These are phyloP conservation scores for Diaporthe amygdali DNA, from an alignment of 2,329 filamentous ascomycete species.

Conservation along the genomic window DNA sequence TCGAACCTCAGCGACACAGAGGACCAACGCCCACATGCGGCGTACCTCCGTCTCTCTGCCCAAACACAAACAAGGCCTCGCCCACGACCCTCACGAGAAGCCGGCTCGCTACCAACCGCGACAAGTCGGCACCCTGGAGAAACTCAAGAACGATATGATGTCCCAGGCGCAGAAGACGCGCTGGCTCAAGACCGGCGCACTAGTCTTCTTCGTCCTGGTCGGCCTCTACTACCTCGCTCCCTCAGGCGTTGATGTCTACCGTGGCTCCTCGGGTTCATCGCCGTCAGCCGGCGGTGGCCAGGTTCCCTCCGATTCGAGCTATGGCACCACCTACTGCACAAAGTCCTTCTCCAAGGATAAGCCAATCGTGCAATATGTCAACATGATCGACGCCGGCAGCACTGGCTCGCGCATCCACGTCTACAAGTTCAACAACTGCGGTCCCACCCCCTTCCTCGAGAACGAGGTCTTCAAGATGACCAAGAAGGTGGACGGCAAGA, in stretches of 20 bases:
- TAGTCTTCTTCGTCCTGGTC: slow-evolving; percentile 63
- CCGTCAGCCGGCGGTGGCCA: slow-evolving; percentile 49
- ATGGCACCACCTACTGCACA: slow-evolving; percentile 76
- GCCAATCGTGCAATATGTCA: slow-evolving; percentile 93
- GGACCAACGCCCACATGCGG: slow-evolving; percentile 54
- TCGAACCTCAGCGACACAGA: slow-evolving; percentile 13
- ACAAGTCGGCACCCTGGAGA: slow-evolving; percentile 55
- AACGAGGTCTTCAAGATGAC: slow-evolving; percentile 94
- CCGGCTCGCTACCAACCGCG: slow-evolving; percentile 62
- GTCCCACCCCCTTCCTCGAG: slow-evolving; percentile 91
- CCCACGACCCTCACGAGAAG: slow-evolving; percentile 69
- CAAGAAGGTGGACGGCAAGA: slow-evolving; percentile 74
- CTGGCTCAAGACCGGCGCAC: slow-evolving; percentile 69
- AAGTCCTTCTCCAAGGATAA: slow-evolving; percentile 86
- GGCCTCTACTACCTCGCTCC: slow-evolving; percentile 70
- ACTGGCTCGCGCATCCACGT: slow-evolving; percentile 98
- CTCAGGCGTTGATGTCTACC: slow-evolving; percentile 59
- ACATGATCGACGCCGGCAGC: slow-evolving; percentile 98
- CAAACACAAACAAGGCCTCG: slow-evolving; percentile 50
- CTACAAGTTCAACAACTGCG: slow-evolving; percentile 99
- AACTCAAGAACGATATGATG: slow-evolving; percentile 63
- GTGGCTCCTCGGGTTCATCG: slow-evolving; percentile 33
- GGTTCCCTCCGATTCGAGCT: slow-evolving; percentile 62
- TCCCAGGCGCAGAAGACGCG: slow-evolving; percentile 69
- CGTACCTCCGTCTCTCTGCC: slow-evolving; percentile 69